Percentiles rank a stretch among this genome's conserved stretches.
Evolutionary conservation across 768 basidiomycete species (phyloP).

Genomic region (Lentinula sp.): DNA sequence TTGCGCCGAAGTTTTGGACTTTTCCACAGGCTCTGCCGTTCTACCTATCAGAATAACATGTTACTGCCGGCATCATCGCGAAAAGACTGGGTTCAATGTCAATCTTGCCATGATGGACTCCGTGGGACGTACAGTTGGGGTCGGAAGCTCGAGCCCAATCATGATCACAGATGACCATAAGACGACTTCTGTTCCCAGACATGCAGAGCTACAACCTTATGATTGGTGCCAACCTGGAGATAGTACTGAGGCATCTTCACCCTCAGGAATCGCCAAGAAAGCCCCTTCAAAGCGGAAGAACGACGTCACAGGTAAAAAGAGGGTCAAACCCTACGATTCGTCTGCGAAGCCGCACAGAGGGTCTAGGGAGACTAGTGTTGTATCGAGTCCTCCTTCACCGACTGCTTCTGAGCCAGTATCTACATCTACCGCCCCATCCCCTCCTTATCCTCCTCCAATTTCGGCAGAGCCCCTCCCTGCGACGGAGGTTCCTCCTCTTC

Average conservation of each 20-base stretch:
- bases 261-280: constrained; percentile 7
- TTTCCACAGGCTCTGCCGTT: constrained; percentile 78
- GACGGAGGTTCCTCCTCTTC: constrained; percentile 25
- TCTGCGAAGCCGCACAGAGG: constrained; percentile 32
- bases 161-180: constrained; percentile 99
- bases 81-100: constrained; percentile 92
- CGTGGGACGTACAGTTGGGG: constrained; percentile 72
- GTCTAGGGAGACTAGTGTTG: constrained; percentile 51
- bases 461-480: constrained; percentile 7
- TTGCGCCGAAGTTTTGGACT: constrained; percentile 84
- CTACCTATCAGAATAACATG: constrained; percentile 96
- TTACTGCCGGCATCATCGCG: constrained; percentile 97
- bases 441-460: constrained; percentile 12
- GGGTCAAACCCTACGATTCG: constrained; percentile 68
- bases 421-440: constrained; percentile 40
- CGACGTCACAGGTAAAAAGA: constrained; percentile 42
- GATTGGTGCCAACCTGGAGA: constrained; percentile 43
- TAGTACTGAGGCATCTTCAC: background rate
- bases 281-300: constrained; percentile 46
- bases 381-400: constrained; percentile 39
- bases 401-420: constrained; percentile 28
- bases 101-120: constrained; percentile 82
- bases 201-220: constrained; percentile 25
- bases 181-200: constrained; percentile 29
- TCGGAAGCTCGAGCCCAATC: constrained; percentile 80